Evolutionary conservation across 2,329 filamentous ascomycete genomes (phyloP).

Genomic region (Fusarium paranaense): DNA sequence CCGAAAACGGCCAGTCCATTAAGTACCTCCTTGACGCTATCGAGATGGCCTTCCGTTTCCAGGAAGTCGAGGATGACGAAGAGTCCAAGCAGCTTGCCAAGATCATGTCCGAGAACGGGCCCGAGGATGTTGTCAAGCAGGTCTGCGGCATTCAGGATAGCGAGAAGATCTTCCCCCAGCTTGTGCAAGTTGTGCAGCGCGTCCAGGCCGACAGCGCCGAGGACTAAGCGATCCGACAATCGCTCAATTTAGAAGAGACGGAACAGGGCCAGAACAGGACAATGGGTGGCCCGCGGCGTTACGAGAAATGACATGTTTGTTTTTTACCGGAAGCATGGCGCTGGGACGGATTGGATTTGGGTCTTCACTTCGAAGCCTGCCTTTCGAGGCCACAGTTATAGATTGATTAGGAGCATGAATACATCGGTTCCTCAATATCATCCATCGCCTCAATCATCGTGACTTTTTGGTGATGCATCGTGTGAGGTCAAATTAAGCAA

Average conservation of each 20-base stretch:
- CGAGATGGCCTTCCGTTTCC: conserved; percentile 95
- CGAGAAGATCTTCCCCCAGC: conserved; percentile 81
- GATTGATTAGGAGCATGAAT: conserved; percentile 36
- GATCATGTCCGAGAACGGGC: conserved; percentile 80
- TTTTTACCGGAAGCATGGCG: conserved; percentile 41
- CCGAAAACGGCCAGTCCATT: conserved; percentile 80
- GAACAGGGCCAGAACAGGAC: conserved; percentile 18
- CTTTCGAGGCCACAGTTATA: conserved; percentile 19
- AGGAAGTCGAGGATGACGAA: conserved; percentile 91
- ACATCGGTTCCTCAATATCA: conserved; percentile 20
- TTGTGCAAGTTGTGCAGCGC: conserved; percentile 83
- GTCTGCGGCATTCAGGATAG: conserved; percentile 82
- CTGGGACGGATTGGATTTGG: conserved; percentile 34
- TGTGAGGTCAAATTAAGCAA: background rate
- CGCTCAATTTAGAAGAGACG: conserved; percentile 19
- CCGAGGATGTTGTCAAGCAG: conserved; percentile 81
- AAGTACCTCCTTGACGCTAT: conserved; percentile 82
- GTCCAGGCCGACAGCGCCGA: conserved; percentile 75
- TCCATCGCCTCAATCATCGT: background rate
- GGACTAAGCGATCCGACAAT: conserved; percentile 52
- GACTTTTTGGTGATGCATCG: background rate
- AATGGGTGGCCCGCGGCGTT: conserved; percentile 36
- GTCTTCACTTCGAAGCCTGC: conserved; percentile 14
- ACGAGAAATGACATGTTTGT: conserved; percentile 35
- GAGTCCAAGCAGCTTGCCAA: conserved; percentile 88